These are phyloP conservation scores for Verticillium isaacii DNA, from an alignment of 2,329 filamentous ascomycete species.

Conservation along the genomic window DNA sequence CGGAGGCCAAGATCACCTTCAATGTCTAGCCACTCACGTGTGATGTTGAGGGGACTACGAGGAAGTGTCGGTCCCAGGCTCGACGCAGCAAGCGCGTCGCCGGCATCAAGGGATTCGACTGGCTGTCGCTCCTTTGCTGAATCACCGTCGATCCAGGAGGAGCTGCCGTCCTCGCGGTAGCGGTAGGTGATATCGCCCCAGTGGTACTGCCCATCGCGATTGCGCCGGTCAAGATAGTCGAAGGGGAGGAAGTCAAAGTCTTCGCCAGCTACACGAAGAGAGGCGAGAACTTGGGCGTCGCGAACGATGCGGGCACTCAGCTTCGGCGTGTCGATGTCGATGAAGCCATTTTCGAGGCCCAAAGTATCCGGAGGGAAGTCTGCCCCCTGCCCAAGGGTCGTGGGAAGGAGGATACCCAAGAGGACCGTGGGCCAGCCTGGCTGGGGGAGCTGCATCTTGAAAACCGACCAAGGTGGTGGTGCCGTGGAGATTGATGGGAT, in stretches of 20 bases:
- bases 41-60: conserved; percentile 35
- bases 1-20: conserved; percentile 44
- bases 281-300: conserved; percentile 43
- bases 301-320: conserved; percentile 36
- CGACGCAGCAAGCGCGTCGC: conserved; percentile 30
- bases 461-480: too few species aligned
- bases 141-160: conserved; percentile 40
- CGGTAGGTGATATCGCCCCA: conserved; percentile 53
- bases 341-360: conserved; percentile 32
- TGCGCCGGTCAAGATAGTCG: conserved; percentile 41
- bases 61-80: conserved; percentile 36
- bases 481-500: too few species aligned
- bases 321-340: conserved; percentile 32
- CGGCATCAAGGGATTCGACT: conserved; percentile 21
- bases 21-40: conserved; percentile 45
- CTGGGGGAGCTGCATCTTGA: not conserved
- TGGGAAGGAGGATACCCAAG: not conserved
- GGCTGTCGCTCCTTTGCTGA: conserved; percentile 35
- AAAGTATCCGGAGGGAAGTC: conserved; percentile 23
- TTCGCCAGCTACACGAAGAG: conserved; percentile 32
- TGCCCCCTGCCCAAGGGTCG: not conserved
- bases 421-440: not conserved
- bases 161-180: conserved; percentile 36
- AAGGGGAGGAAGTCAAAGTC: conserved; percentile 52
- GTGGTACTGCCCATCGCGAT: conserved; percentile 50